phyloP scores from a whole-genome alignment of 495 filamentous ascomycete genomes.

The Barbatosphaeria neglecta region DNA sequence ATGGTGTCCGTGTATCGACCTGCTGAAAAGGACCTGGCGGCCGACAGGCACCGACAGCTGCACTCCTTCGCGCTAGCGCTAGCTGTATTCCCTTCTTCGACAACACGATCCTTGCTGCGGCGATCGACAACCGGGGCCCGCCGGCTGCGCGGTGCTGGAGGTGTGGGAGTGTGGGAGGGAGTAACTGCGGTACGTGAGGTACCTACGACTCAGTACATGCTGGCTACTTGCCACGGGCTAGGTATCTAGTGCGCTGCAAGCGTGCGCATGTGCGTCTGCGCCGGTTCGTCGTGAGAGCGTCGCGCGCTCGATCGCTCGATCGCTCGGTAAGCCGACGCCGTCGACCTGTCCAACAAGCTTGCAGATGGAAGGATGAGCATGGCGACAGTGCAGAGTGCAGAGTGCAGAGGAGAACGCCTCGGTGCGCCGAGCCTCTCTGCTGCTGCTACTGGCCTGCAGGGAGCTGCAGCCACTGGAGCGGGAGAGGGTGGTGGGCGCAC shows the following conservation, averaged over 20 bases:
- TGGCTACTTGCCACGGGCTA: no score
- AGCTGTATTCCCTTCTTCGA: neutral
- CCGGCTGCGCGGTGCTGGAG: neutral
- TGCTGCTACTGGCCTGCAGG: no score
- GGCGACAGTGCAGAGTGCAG: no score
- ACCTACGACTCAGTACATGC: no score
- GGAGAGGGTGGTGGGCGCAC: no score
- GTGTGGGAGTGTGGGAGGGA: neutral
- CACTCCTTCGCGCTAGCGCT: neutral
- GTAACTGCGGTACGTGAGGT: neutral
- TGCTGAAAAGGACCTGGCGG: neutral
- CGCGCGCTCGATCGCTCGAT: no score
- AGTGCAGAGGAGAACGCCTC: no score
- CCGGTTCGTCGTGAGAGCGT: neutral
- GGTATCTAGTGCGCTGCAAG: no score
- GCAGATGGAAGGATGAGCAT: no score
- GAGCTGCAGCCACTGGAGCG: no score
- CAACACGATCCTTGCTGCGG: neutral
- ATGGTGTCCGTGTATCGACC: neutral
- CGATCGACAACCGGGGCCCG: neutral
- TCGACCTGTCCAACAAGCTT: no score
- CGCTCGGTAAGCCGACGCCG: neutral
- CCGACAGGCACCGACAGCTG: neutral
- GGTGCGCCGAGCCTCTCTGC: neutral
- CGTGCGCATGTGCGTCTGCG: no score